Base-by-base conservation (phyloP, 2,329 filamentous ascomycete species). In the Talaromyces sp. region DNA sequence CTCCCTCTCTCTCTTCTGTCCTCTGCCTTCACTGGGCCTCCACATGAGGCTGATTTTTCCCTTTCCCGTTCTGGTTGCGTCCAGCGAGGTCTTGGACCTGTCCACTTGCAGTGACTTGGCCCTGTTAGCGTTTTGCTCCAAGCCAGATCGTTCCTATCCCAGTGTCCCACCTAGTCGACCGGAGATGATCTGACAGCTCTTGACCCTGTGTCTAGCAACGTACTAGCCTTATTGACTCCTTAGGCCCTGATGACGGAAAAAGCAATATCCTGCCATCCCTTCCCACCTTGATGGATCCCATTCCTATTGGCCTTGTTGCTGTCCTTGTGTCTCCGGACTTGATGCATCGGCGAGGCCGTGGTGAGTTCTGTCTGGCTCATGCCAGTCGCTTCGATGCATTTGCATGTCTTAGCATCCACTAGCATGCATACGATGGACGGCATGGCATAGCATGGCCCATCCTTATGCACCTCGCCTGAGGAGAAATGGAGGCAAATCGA, bases 331-430 rank as follows among this genome's bases (percentile, higher is more conserved):
- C 56, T 41, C 56, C 56, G 19, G 56, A 45, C 39, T 47, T 49
- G 61, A 62, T 49, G 39, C 61, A 57, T 63, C 61, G 61, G 61
- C 27, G 41, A 33, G 50, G 19, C 61, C 61, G 61, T 63, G 49
- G 56, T 39, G 33, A 31, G 37, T 58, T 16, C 56, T 58, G 56
- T 59, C 27, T 59, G 56, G 56, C 56, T 59, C 56, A 45, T 59
- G 56, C 33, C 31, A 56, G 33, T 33, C 52, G 52, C 52, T 37
- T 56, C 52, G 52, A 45, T 59, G 56, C 56, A 59, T 57, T n/a
- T 57, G 54, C 54, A 57, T 57, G 31, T 9, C 22, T 37, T 45
- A 43, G 56, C 19, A 37, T 56, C 16, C 1, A 22, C 13, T 35
- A 33, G 14, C 45, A 58, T 43, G 35, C 56, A 59, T 59, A 45